Conservation (phyloP, 1,139 yeast species). For the Suhomyces ambrosiae region DNA sequence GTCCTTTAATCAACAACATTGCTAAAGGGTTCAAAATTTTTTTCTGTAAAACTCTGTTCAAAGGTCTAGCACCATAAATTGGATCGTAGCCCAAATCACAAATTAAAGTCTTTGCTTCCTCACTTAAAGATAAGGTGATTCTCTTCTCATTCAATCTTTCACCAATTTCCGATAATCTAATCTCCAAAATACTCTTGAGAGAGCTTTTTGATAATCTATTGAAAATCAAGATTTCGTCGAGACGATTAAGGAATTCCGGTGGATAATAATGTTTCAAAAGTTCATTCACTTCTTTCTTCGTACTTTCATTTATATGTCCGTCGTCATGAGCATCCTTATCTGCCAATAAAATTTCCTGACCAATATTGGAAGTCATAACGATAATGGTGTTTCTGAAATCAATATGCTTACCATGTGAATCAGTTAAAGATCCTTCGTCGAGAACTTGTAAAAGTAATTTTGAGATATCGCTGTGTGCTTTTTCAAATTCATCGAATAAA, state of each 20-base stretch:
- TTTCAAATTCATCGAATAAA: conserved; percentile 93
- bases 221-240: conserved; percentile 88
- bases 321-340: conserved; percentile 50
- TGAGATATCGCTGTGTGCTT: conserved; percentile 93
- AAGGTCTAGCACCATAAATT: conserved; percentile 92
- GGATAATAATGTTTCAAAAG: conserved; percentile 74
- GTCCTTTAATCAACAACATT: conserved; percentile 73
- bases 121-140: conserved; percentile 60
- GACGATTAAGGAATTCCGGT: conserved; percentile 91
- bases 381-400: conserved; percentile 93
- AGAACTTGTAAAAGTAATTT: conserved; percentile 86
- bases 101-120: conserved; percentile 72
- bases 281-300: conserved; percentile 62
- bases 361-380: conserved; percentile 97
- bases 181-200: conserved; percentile 76
- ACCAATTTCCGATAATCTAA: conserved; percentile 77
- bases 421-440: conserved; percentile 93
- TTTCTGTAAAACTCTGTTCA: conserved; percentile 86
- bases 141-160: conserved; percentile 79
- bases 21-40: conserved; percentile 85
- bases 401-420: conserved; percentile 90
- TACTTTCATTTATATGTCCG: conserved; percentile 49
- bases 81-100: conserved; percentile 89
- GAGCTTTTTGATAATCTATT: conserved; percentile 80
- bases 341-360: conserved; percentile 80